These are phyloP conservation scores for Penicillium fuscoglaucum DNA, from an alignment of 2,329 filamentous ascomycete species.

Conservation along the genomic window DNA sequence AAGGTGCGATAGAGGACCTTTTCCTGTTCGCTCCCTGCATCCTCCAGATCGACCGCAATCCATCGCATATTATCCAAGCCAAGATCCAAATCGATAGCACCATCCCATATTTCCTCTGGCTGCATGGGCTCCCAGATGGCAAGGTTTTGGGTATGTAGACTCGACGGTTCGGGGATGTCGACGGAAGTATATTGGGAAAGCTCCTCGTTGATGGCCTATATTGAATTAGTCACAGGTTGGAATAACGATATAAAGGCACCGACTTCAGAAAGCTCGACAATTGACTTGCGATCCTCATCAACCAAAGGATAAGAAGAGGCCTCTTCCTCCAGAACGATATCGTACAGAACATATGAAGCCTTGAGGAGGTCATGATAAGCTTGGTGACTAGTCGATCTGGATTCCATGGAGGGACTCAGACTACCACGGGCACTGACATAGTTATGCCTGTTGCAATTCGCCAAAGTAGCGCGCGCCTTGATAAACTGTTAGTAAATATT, in stretches of 20 bases:
- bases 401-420: slow-evolving; percentile 25
- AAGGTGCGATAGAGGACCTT: slow-evolving; percentile 33
- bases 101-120: slow-evolving; percentile 27
- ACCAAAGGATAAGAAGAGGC: slow-evolving; percentile 21
- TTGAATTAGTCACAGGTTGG: background rate
- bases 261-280: slow-evolving; percentile 34
- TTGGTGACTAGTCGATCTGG: slow-evolving; percentile 26
- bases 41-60: slow-evolving; percentile 18
- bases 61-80: slow-evolving; percentile 30
- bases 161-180: slow-evolving; percentile 29
- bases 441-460: slow-evolving; percentile 24
- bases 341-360: slow-evolving; percentile 35
- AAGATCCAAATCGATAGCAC: slow-evolving; percentile 15
- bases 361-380: slow-evolving; percentile 36
- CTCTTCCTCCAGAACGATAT: slow-evolving; percentile 32
- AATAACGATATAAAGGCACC: background rate
- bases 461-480: slow-evolving; percentile 28
- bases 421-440: slow-evolving; percentile 25
- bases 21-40: slow-evolving; percentile 35
- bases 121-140: slow-evolving; percentile 35
- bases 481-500: background rate
- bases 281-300: slow-evolving; percentile 34
- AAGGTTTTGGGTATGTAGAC: slow-evolving; percentile 25
- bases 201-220: slow-evolving; percentile 31
- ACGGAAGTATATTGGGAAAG: slow-evolving; percentile 28